Base-by-base conservation (phyloP, 73 alveolate species). In the Stentor coeruleus region DNA sequence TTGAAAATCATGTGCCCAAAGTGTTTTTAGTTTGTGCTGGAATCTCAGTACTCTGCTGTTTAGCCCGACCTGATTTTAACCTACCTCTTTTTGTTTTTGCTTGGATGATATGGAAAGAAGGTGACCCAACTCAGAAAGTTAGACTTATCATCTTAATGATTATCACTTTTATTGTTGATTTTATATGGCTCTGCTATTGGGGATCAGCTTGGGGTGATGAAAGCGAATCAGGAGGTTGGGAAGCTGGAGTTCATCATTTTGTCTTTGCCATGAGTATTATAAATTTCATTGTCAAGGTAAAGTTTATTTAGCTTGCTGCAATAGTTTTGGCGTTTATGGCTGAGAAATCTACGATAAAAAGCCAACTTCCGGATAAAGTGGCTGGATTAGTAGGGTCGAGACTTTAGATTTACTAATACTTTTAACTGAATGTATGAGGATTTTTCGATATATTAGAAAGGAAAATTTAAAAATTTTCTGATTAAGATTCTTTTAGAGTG, bases 171-270 rank as follows among this genome's bases (percentile, higher is more conserved):
- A 39, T 75, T n/a, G 83, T 75, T 38, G 83, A 75, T 75, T 75
- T 75, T 39, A 40, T 75, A 37, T 75, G 83, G 83, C 72, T 75
- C 26, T 75, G 59, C 38, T 75, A 75, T 38, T 75, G 83, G 83
- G 83, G 83, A 75, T 36, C 81, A 37, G 59, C 28, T 3, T 75
- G 59, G 59, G 33, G 58, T 39, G 38, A 40, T 20, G 59, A 75
- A 75, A 40, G 15, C 38, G 83, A 75, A 15, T 36, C 35, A 15
- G 83, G 83, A 36, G 20, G n/a, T 14, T 75, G 83, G 83, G 83
- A 75, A 40, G 20, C 59, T 39, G 83, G 83, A 75, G 66, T 75
- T 38, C 83, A 75, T 75, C 83, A 75, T 66, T 75, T 75, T 75
- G 72, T 40, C 35, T 39, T 75, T n/a, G 72, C 72, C 20, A 6